A percentile compares a stretch with the other conserved stretches of the same genome.
These are phyloP conservation scores for Starmerella vitae DNA, from an alignment of 805 yeast genomes.

Conservation along the genomic window DNA sequence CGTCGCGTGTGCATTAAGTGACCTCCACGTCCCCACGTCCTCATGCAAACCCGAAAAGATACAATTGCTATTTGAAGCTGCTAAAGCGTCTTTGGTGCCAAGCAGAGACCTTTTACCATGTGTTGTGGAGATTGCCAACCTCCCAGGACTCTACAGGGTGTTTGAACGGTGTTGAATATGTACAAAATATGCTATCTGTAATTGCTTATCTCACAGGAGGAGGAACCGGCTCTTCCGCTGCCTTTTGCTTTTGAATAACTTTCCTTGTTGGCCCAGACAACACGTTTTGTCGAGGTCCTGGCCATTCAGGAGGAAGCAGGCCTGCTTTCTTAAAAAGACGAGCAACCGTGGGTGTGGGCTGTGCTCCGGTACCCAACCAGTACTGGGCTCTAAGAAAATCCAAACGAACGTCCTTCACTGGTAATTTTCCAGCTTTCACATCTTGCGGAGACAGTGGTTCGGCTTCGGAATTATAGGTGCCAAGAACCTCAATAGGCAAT, in stretches of 20 bases:
- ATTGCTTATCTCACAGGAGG: constrained; percentile 19
- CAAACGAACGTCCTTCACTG: constrained; percentile 63
- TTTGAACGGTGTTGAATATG: constrained; percentile 64
- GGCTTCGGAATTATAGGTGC: constrained; percentile 81
- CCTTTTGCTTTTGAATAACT: constrained; percentile 10
- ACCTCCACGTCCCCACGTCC: constrained; percentile 56
- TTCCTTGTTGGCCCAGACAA: constrained; percentile 4
- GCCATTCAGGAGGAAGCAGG: constrained; percentile 36
- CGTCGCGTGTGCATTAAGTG: constrained; percentile 52
- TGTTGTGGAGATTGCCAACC: constrained; percentile 72
- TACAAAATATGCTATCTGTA: not conserved
- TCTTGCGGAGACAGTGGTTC: constrained; percentile 52
- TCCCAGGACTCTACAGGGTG: constrained; percentile 81
- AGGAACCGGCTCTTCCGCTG: constrained; percentile 14
- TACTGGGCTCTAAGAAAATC: constrained; percentile 85
- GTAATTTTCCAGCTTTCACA: constrained; percentile 39
- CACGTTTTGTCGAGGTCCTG: constrained; percentile 23
- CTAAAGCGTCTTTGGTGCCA: constrained; percentile 53
- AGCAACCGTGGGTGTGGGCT: constrained; percentile 71
- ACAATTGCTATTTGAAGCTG: constrained; percentile 43
- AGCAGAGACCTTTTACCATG: constrained; percentile 39
- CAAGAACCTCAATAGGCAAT: constrained; percentile 86
- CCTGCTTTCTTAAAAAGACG: constrained; percentile 60
- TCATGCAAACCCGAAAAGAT: constrained; percentile 26
- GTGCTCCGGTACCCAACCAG: constrained; percentile 97